Conservation (phyloP, 148 eudicot species). For the Vaccinium darrowii region DNA sequence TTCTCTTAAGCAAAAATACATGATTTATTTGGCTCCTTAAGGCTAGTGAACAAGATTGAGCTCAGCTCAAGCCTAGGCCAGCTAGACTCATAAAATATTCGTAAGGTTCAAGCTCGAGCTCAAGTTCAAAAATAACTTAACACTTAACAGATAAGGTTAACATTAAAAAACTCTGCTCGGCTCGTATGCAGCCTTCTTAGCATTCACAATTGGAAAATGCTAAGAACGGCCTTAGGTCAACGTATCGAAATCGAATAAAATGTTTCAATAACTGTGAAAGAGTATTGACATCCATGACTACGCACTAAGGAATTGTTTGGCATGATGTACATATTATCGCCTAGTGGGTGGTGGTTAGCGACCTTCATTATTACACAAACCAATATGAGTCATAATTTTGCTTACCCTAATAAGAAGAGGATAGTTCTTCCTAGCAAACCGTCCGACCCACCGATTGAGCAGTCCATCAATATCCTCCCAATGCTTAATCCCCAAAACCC, state of each 20-base stretch:
- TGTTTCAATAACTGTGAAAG: no score
- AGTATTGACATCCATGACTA: no score
- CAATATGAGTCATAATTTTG: background rate
- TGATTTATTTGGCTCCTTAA: background rate
- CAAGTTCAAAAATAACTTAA: background rate
- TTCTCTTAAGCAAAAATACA: background rate
- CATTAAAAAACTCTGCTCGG: background rate
- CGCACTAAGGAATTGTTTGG: no score
- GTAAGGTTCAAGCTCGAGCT: background rate
- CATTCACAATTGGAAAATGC: background rate
- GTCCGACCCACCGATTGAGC: constrained; percentile 83
- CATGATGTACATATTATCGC: no score
- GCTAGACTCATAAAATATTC: background rate
- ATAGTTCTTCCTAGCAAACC: constrained; percentile 79
- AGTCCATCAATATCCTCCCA: constrained; percentile 65
- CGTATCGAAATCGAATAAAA: no score
- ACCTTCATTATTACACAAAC: background rate
- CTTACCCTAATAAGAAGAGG: constrained; percentile 69
- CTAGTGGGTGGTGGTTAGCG: no score
- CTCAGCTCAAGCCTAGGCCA: background rate
- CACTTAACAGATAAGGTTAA: background rate
- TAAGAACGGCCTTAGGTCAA: no score
- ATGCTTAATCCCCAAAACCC: constrained; percentile 35
- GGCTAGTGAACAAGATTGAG: background rate
- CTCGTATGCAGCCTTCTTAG: background rate